phyloP scores from a whole-genome alignment of 169 alveolate genomes.

The Plasmodium coatneyi region DNA sequence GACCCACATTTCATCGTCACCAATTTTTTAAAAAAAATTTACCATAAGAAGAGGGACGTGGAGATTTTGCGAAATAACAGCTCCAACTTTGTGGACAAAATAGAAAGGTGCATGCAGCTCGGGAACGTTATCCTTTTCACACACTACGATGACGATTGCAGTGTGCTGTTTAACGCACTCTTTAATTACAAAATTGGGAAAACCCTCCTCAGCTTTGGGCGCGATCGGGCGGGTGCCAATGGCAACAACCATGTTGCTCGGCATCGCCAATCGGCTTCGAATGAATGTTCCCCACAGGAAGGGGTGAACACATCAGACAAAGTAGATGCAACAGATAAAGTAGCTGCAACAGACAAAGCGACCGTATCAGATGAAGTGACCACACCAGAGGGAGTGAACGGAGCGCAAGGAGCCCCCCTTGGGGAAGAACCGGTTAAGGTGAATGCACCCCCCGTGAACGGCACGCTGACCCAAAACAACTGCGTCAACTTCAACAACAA shows the following conservation, averaged over 20 bases:
- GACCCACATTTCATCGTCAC: conserved; percentile 76
- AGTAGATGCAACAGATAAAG: neutral
- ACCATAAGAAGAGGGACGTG: conserved; percentile 66
- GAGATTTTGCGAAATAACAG: conserved; percentile 58
- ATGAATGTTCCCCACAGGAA: neutral
- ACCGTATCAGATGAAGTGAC: neutral
- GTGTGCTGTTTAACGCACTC: conserved; percentile 38
- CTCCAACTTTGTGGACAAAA: conserved; percentile 57
- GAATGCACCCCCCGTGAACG: neutral
- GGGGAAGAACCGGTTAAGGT: neutral
- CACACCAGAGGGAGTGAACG: neutral
- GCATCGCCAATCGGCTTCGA: neutral
- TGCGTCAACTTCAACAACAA: conserved; percentile 69
- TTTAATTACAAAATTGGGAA: conserved; percentile 51
- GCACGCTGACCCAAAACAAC: conserved; percentile 2
- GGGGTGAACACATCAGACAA: neutral
- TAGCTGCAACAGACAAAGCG: neutral
- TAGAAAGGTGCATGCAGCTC: conserved; percentile 58
- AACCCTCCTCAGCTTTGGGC: conserved; percentile 6
- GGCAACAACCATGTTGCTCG: neutral
- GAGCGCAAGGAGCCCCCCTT: neutral
- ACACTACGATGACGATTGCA: conserved; percentile 61
- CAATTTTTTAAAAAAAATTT: conserved; percentile 44
- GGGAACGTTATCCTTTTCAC: conserved; percentile 57
- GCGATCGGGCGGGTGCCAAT: neutral